Base-by-base conservation (phyloP, 768 basidiomycete genomes). In the Neoboletus magnificus region DNA sequence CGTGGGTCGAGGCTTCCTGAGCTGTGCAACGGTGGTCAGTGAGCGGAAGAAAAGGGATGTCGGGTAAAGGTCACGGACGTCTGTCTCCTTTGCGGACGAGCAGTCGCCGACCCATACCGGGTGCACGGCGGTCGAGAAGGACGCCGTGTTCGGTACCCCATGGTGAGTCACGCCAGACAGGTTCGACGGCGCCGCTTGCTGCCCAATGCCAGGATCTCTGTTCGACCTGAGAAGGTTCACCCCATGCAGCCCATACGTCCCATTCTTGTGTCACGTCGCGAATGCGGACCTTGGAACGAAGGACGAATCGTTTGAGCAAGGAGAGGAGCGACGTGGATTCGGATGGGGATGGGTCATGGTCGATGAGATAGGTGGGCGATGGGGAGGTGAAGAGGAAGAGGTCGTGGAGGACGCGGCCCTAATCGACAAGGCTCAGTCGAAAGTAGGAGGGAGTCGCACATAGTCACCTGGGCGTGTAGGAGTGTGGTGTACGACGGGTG, bases 371-470 rank as follows among this genome's bases (percentile, higher is more conserved):
- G 18, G 80, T 82, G 16, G 70, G 72, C 22, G 77, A 70, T 13
- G 82, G 75, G 20, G 77, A 75, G 15, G 87, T 84, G 69, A 92
- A 91, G 58, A 97, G 77, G 72, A 98, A 94, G 48, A 88, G 73
- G 70, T 98, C 95, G 66, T 93, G 87, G 44, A 97, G 76, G 30
- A 98, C 84, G 67, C 94, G 82, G 39, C 96, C 96, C 93, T 95
- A 53, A 7, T 30, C 4, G 23, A 18, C 23, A 32, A 27, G 42
- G 25, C 52, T 55, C 41, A 56, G 56, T 46, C 12, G 27, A 20
- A n/a, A n/a, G 5, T 0, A 11, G 15, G 25, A 5, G 4, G 6
- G 23, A 20, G 36, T 8, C 23, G 25, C 37, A 1, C 5, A 20
- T 67, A 3, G 79, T 59, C 70, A 83, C 91, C 78, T 92, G 89